These are phyloP conservation scores for Colletotrichum nymphaeae DNA, from an alignment of 2,329 filamentous ascomycete genomes.

Conservation along the genomic window DNA sequence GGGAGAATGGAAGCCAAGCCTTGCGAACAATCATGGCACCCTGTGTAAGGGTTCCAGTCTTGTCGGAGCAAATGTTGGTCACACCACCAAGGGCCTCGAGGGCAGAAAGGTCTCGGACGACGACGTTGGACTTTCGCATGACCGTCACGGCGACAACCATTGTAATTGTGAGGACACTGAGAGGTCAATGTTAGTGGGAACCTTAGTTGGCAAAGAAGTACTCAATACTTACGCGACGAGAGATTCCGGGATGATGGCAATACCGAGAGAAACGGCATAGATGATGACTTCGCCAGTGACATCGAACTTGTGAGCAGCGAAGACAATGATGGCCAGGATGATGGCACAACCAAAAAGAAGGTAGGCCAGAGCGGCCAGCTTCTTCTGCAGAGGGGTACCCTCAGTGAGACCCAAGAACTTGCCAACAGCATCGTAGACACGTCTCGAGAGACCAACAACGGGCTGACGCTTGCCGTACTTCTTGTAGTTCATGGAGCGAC, in stretches of 20 bases:
- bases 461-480: constrained; percentile 65
- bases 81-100: constrained; percentile 78
- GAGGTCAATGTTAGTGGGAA: constrained; percentile 30
- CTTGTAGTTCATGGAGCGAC: constrained; percentile 63
- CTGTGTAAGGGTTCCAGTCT: constrained; percentile 77
- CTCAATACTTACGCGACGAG: constrained; percentile 65
- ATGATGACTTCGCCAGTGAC: constrained; percentile 65
- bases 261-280: constrained; percentile 68
- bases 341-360: constrained; percentile 79
- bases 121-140: constrained; percentile 73
- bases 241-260: constrained; percentile 73
- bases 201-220: background rate
- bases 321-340: constrained; percentile 67
- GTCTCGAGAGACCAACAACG: constrained; percentile 58
- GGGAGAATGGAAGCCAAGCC: constrained; percentile 70
- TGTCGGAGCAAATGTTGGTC: constrained; percentile 80
- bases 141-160: constrained; percentile 74
- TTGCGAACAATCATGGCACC: constrained; percentile 78
- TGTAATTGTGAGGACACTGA: constrained; percentile 73
- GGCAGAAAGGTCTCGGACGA: constrained; percentile 73
- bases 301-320: constrained; percentile 66
- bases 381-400: constrained; percentile 83
- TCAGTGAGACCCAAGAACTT: constrained; percentile 71
- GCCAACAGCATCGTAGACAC: constrained; percentile 60
- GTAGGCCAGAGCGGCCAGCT: constrained; percentile 81